Evolutionary conservation across 331 rosid species (phyloP), one percentile per base, ranked within the genome.

Genomic region (Dryas integrifolia): DNA sequence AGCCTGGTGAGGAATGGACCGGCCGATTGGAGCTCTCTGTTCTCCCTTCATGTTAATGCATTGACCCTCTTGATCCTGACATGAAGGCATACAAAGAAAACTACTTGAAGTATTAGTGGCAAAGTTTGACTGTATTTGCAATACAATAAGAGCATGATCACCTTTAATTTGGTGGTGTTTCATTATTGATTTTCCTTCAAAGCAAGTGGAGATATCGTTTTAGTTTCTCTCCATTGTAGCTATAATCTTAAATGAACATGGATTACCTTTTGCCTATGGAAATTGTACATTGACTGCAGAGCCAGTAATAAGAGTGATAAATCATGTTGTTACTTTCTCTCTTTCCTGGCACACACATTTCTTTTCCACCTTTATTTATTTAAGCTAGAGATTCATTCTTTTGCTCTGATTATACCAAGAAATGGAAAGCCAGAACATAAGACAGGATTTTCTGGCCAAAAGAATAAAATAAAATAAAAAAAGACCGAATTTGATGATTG

Each of bases 1-100:
- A 90, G 81, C 92, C 90, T 9, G 92, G 93, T 18, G 93, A 95
- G 82, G 99, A 95, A 83, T 95, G 99, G 96, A 95, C 85, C 0
- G 94, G 98, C 6, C 88, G 90, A 15, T 72, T 95, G 80, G 98
- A 89, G 40, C 88, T 95, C 48, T 75, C 89, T 3, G 69, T 86
- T 68, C 73, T 88, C 61, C 88, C 76, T 53, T 89, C 90, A 7
- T 79, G 89, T 77, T 93, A 68, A 86, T 39, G 61, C 16, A 35
- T 40, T 2, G 44, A 57, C 74, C 60, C 59, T 49, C 57, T 70
- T n/a, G 38, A 70, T 35, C 35, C 47, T 4, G 18, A 64, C 15
- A 10, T 2, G 50, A 43, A 24, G 30, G 50, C 24, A 4, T 35
- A 38, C 21, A 60, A 60, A 38, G 14, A 60, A 60, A 38, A 48